Evolutionary conservation across 1,284 basidiomycete species (phyloP).

Genomic region (Sparassis latifolia): DNA sequence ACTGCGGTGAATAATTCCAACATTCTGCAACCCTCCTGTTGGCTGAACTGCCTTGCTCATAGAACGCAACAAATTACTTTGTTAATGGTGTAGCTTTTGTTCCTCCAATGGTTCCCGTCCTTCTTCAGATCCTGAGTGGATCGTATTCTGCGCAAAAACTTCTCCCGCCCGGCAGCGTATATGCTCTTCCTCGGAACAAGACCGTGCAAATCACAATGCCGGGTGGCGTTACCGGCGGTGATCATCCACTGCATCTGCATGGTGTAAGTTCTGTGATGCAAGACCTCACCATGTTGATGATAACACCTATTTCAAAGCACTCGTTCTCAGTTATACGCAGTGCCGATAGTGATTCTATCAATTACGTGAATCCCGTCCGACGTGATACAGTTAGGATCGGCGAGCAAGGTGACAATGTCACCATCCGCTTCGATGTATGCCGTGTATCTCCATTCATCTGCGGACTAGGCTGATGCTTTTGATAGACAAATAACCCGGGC

Average conservation of each 20-base stretch:
- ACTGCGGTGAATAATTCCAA: background rate
- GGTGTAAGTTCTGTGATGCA: constrained; percentile 21
- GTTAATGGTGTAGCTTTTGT: constrained; percentile 23
- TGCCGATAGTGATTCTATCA: constrained; percentile 22
- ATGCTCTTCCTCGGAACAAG: constrained; percentile 22
- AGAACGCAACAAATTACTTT: constrained; percentile 16
- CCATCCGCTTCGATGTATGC: constrained; percentile 22
- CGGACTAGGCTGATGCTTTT: background rate
- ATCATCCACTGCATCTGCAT: constrained; percentile 36
- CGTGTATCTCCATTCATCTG: too few relatives aligned
- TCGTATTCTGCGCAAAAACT: constrained; percentile 22
- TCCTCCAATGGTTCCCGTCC: constrained; percentile 25
- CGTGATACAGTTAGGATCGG: constrained; percentile 24
- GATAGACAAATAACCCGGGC: constrained; percentile 18
- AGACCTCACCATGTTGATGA: background rate
- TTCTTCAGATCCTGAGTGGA: constrained; percentile 33
- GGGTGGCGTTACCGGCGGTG: constrained; percentile 15
- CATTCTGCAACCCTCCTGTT: background rate
- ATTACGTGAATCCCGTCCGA: constrained; percentile 32
- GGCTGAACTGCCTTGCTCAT: background rate
- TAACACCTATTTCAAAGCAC: constrained; percentile 10
- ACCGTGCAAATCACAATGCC: constrained; percentile 31
- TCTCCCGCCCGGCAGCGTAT: constrained; percentile 26
- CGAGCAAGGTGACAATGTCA: constrained; percentile 17
- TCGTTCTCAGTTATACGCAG: constrained; percentile 23